Evolutionary conservation across 257 asterid genomes (phyloP).

Genomic region (Catharanthus roseus): DNA sequence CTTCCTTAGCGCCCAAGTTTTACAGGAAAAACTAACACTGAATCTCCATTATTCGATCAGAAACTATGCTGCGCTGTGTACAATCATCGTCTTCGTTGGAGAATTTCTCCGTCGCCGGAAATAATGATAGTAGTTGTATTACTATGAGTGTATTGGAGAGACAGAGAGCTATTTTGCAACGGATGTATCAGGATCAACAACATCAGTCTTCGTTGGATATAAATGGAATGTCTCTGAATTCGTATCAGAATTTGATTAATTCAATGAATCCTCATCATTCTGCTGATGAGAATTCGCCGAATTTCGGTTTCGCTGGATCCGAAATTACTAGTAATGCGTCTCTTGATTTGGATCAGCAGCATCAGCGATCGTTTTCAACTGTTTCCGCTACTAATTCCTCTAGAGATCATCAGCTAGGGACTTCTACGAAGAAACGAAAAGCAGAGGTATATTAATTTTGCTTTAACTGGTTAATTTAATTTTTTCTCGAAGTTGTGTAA

Average conservation of each 20-base stretch:
- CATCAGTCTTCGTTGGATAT: neutral
- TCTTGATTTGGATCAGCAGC: conserved; percentile 6
- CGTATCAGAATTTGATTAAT: conserved; percentile 7
- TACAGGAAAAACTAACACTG: too few species aligned
- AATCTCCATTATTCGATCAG: neutral
- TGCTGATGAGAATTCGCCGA: conserved; percentile 14
- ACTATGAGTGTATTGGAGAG: conserved; percentile 48
- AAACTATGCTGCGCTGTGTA: conserved; percentile 20
- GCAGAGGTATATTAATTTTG: conserved; percentile 40
- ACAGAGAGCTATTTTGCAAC: conserved; percentile 39
- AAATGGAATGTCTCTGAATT: conserved; percentile 11
- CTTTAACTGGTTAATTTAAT: neutral
- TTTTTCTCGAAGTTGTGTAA: neutral
- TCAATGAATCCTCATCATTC: conserved; percentile 6
- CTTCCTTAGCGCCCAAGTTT: conserved; percentile 12
- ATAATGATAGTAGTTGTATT: neutral
- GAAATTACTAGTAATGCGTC: conserved; percentile 13
- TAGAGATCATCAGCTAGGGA: conserved; percentile 15
- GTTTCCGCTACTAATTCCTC: conserved; percentile 22
- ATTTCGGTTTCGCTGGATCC: conserved; percentile 17
- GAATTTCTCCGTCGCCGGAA: conserved; percentile 12
- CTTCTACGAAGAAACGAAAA: conserved; percentile 43
- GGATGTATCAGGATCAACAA: conserved; percentile 28
- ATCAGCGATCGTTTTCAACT: conserved; percentile 21
- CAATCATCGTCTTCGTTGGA: conserved; percentile 14